These are phyloP conservation scores for Penicillium olsonii DNA, from an alignment of 2,329 filamentous ascomycete genomes.

Conservation along the genomic window DNA sequence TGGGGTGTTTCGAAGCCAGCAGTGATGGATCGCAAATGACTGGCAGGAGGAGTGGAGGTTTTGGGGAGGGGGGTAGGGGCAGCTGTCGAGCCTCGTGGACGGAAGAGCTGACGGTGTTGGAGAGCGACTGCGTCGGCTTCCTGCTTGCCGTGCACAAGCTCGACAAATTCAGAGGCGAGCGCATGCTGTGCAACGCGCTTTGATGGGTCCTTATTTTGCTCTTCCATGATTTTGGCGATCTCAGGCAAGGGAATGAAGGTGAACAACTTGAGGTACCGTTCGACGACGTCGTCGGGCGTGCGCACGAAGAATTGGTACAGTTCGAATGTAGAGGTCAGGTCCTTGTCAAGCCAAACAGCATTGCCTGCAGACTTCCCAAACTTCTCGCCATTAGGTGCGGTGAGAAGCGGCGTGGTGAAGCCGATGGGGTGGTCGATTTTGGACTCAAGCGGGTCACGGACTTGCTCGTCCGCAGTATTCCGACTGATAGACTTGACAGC, in stretches of 20 bases:
- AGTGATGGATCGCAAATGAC: conserved; percentile 22
- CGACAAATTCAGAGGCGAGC: conserved; percentile 78
- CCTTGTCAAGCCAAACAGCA: conserved; percentile 85
- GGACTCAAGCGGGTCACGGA: conserved; percentile 38
- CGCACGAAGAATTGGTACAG: conserved; percentile 90
- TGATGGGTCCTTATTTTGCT: conserved; percentile 68
- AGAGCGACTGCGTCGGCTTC: conserved; percentile 64
- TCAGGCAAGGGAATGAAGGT: conserved; percentile 76
- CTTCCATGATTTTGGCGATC: conserved; percentile 68
- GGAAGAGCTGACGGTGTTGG: conserved; percentile 55
- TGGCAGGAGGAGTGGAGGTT: conserved; percentile 18
- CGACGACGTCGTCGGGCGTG: conserved; percentile 77
- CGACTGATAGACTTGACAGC: conserved; percentile 74
- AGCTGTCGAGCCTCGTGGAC: conserved; percentile 34
- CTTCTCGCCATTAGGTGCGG: conserved; percentile 81
- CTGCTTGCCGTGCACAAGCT: conserved; percentile 71
- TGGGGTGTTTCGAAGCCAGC: conserved; percentile 32
- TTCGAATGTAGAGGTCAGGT: conserved; percentile 79
- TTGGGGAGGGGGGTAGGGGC: conserved; percentile 35
- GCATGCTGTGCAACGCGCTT: conserved; percentile 78
- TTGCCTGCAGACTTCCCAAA: conserved; percentile 95
- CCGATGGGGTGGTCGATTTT: conserved; percentile 65
- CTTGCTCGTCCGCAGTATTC: conserved; percentile 38
- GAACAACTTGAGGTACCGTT: conserved; percentile 80
- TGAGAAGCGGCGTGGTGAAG: conserved; percentile 87